Percentiles rank a stretch among this genome's conserved stretches.
Evolutionary conservation across 768 basidiomycete species (phyloP).

Genomic region (Leccinum longicurvipes): DNA sequence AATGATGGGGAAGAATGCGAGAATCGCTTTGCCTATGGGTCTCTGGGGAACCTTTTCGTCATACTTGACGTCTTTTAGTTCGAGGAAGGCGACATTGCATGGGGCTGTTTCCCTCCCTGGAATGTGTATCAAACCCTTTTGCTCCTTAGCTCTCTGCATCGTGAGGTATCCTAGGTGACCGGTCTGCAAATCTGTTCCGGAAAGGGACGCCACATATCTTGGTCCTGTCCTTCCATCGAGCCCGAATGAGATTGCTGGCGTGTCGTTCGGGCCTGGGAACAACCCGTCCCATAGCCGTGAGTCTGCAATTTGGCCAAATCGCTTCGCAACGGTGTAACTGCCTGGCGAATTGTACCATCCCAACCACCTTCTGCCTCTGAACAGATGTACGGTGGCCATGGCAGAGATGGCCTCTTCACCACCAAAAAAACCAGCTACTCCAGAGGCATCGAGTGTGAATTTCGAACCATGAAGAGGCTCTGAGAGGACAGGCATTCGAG

Average conservation of each 20-base stretch:
- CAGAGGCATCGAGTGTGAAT: constrained; percentile 29
- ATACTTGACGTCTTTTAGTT: constrained; percentile 22
- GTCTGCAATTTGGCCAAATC: constrained; percentile 29
- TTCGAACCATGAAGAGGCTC: constrained; percentile 2
- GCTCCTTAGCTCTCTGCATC: constrained; percentile 13
- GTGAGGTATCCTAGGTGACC: constrained; percentile 32
- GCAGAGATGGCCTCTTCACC: constrained; percentile 38
- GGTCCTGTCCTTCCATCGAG: constrained; percentile 30
- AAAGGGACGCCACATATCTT: constrained; percentile 22
- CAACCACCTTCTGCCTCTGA: constrained; percentile 30
- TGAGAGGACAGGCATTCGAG: constrained; percentile 14
- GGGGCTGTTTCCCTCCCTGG: constrained; percentile 18
- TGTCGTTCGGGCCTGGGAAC: constrained; percentile 28
- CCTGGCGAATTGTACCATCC: constrained; percentile 39
- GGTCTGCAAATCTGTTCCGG: constrained; percentile 28
- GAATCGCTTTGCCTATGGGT: constrained; percentile 4
- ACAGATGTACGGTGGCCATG: constrained; percentile 35
- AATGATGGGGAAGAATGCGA: constrained; percentile 24
- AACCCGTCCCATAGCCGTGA: constrained; percentile 31
- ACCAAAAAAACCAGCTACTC: constrained; percentile 36
- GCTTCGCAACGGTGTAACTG: constrained; percentile 33
- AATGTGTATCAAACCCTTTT: background rate
- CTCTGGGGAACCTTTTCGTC: constrained; percentile 7
- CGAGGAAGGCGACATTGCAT: constrained; percentile 19
- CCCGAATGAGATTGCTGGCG: constrained; percentile 28